Conservation (phyloP, 768 basidiomycete species). For the Boletus subparvulus region DNA sequence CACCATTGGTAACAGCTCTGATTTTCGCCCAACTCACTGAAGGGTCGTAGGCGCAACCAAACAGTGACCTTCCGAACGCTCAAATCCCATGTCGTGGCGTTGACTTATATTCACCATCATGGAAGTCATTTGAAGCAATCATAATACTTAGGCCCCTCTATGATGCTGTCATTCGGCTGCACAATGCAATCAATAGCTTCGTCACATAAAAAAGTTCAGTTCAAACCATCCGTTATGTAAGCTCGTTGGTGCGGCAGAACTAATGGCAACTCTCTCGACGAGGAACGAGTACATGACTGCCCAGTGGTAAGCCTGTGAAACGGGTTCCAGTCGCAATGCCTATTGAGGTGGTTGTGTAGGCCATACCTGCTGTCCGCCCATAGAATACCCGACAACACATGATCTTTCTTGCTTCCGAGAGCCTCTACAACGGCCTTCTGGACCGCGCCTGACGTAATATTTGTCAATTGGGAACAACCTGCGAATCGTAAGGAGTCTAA, state of each 20-base stretch:
- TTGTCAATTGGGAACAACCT: neutral
- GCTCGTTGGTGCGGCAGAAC: conserved; percentile 30
- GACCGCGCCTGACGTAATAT: conserved; percentile 38
- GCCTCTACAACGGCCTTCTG: conserved; percentile 44
- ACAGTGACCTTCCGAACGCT: conserved; percentile 53
- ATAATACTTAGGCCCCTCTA: conserved; percentile 49
- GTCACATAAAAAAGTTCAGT: neutral
- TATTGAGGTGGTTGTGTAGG: neutral
- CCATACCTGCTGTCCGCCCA: neutral
- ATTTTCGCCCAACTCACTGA: neutral
- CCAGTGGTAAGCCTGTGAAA: conserved; percentile 54
- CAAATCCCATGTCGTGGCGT: conserved; percentile 46
- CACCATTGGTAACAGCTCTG: neutral
- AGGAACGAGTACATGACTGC: conserved; percentile 50
- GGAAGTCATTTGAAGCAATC: conserved; percentile 51
- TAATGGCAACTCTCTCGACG: conserved; percentile 41
- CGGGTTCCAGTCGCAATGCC: conserved; percentile 47
- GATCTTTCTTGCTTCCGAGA: conserved; percentile 36
- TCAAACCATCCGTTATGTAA: neutral
- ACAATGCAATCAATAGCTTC: conserved; percentile 12
- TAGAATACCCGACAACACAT: conserved; percentile 27
- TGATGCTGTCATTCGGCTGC: conserved; percentile 17
- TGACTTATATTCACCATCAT: conserved; percentile 15
- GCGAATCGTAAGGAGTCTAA: neutral
- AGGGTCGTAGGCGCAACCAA: conserved; percentile 52